Evolutionary conservation across 176 grass and related monocot genomes (phyloP).

Genomic region (Musa beccarii): DNA sequence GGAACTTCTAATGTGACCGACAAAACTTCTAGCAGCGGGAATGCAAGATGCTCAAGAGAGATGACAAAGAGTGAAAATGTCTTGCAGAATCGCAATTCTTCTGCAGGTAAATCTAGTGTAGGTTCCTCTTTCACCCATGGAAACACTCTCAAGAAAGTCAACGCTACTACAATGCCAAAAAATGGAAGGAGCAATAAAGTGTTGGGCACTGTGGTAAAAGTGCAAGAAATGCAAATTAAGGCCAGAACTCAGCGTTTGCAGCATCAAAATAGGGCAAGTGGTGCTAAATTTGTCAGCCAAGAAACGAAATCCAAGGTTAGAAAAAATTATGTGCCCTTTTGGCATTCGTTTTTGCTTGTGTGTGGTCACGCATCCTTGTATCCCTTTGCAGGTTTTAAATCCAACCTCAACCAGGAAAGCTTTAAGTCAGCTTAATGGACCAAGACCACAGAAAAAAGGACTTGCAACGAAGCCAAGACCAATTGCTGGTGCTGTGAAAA

Average conservation of each 20-base stretch:
- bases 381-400: constrained; percentile 5
- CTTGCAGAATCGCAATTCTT: constrained; percentile 5
- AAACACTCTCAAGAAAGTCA: not conserved
- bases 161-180: not conserved
- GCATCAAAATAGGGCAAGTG: not conserved
- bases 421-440: not conserved
- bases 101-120: constrained; percentile 14
- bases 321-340: not conserved
- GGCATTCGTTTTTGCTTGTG: not conserved
- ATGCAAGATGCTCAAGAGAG: not conserved
- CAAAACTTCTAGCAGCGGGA: not conserved
- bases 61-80: not conserved
- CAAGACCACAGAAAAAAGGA: not conserved
- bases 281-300: not conserved
- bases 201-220: not conserved
- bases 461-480: not conserved
- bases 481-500: not conserved
- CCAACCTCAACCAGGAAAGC: not conserved
- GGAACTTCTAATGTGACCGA: not conserved
- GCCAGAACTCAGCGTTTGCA: not conserved
- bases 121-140: constrained; percentile 5
- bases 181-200: not conserved
- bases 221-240: not conserved
- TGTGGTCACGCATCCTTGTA: not conserved
- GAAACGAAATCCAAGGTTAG: constrained; percentile 11